Base-by-base conservation (phyloP, 2,329 filamentous ascomycete species). In the Ophiocordyceps unilateralis region DNA sequence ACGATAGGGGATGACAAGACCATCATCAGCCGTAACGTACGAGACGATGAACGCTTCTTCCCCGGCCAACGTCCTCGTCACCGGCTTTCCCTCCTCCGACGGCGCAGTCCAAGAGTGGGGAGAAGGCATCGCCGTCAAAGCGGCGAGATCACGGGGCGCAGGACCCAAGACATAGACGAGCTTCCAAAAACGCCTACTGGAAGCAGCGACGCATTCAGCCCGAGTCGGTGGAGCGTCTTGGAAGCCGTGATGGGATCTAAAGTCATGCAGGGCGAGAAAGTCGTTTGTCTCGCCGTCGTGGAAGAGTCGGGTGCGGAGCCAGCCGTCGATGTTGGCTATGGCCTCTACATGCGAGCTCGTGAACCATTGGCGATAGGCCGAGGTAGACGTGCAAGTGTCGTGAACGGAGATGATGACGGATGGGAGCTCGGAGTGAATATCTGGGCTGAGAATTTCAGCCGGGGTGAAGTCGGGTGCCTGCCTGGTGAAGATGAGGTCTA, bases 151-250 rank as follows among this genome's bases (percentile, higher is more conserved):
- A 21, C 83, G 71, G 0, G 83, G 77, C 0, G 74, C 83, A 0
- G 81, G 72, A 0, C 84, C 83, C 53, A 93, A 93, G 11, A 81
- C 78, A 58, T 91, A 88, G 58, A 84, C 83, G 48, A 88, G 73
- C 28, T 74, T 66, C 60, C 84, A 91, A 0, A 69, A 67, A 17
- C 81, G 69, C 39, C 76, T 68, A 11, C 17, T n/a, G 4, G 8
- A 4, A 7, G 17, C 10, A n/a, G 32, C 6, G n/a, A 19, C n/a
- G n/a, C n/a, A n/a, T n/a, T n/a, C n/a, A n/a, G n/a, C n/a, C n/a
- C n/a, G n/a, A 17, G 17, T 36, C 32, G n/a, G 32, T 20, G 32
- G n/a, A 4, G 24, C 4, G 24, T n/a, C n/a, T 15, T 14, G n/a
- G 28, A 15, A 15, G 7, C n/a, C 28, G n/a, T 30, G 32, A 10